Evolutionary conservation across 805 yeast genomes (phyloP).

Genomic region (Schwanniomyces vanrijiae): DNA sequence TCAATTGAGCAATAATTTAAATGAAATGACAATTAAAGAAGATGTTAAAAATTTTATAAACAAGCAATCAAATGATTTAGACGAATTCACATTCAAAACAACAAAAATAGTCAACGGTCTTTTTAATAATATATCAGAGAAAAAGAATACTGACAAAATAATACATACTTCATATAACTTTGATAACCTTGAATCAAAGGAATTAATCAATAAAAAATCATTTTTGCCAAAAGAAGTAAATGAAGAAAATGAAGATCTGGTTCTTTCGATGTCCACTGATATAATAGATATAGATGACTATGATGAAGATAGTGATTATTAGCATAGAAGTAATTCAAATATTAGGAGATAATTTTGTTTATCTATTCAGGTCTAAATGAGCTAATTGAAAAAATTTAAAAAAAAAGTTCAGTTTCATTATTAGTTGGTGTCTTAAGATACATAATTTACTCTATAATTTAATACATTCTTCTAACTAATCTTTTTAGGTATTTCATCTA

Average conservation of each 20-base stretch:
- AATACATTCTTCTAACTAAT: neutral
- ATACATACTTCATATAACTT: slow-evolving; percentile 28
- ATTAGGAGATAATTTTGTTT: too few relatives aligned
- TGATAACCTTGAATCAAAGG: slow-evolving; percentile 17
- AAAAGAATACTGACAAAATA: slow-evolving; percentile 15
- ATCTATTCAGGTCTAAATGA: too few relatives aligned
- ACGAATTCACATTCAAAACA: slow-evolving; percentile 21
- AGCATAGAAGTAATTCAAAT: too few relatives aligned
- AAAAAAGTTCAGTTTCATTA: too few relatives aligned
- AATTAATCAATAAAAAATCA: neutral
- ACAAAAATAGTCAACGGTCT: slow-evolving; percentile 24
- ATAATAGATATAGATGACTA: slow-evolving; percentile 26
- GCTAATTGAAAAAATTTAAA: too few relatives aligned
- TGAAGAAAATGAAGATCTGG: neutral
- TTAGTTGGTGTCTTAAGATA: too few relatives aligned
- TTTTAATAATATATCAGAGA: slow-evolving; percentile 24
- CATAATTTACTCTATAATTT: neutral
- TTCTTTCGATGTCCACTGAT: neutral
- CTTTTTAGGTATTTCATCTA: neutral
- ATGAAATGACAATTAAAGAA: slow-evolving; percentile 5
- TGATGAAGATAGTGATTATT: slow-evolving; percentile 7
- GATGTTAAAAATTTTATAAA: slow-evolving; percentile 17
- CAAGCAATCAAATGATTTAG: slow-evolving; percentile 20
- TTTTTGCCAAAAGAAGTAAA: neutral
- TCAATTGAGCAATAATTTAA: slow-evolving; percentile 6